A percentile compares a stretch with the other conserved stretches of the same genome.
Conservation (phyloP, 2,329 filamentous ascomycete genomes). For the Aspergillus glaucus region DNA sequence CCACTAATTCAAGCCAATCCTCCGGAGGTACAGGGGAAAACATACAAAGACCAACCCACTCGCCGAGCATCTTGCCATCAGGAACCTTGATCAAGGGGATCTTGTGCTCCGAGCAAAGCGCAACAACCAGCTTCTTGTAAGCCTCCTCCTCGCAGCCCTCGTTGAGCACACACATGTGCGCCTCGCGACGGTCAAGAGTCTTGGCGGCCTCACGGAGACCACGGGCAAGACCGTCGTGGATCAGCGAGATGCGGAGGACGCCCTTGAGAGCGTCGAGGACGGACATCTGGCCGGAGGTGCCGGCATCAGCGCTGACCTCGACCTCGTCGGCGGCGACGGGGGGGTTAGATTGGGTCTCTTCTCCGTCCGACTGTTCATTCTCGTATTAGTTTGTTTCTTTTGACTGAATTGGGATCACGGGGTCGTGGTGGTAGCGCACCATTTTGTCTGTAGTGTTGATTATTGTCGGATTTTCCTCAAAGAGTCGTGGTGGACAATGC, state of each 20-base stretch:
- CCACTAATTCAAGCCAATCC: no score
- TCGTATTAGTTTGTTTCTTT: constrained; percentile 15
- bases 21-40: constrained; percentile 28
- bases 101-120: constrained; percentile 99
- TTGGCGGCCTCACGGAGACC: constrained; percentile 98
- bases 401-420: neutral
- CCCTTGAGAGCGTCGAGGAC: constrained; percentile 98
- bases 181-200: constrained; percentile 96
- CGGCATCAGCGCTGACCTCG: constrained; percentile 81
- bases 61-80: constrained; percentile 98
- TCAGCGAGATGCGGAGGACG: constrained; percentile 95
- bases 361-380: constrained; percentile 86
- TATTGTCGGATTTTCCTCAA: constrained; percentile 51
- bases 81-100: constrained; percentile 99
- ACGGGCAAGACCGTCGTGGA: constrained; percentile 98
- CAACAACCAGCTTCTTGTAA: constrained; percentile 99
- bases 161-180: constrained; percentile 99
- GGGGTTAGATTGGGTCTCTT: constrained; percentile 77
- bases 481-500: constrained; percentile 33
- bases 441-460: constrained; percentile 33
- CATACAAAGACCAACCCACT: constrained; percentile 99
- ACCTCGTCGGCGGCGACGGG: constrained; percentile 75
- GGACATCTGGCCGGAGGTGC: constrained; percentile 67
- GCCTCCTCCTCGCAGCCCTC: constrained; percentile 99
- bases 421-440: constrained; percentile 29